These are phyloP conservation scores for Pleurotus pulmonarius DNA, from an alignment of 768 basidiomycete genomes.

Conservation along the genomic window DNA sequence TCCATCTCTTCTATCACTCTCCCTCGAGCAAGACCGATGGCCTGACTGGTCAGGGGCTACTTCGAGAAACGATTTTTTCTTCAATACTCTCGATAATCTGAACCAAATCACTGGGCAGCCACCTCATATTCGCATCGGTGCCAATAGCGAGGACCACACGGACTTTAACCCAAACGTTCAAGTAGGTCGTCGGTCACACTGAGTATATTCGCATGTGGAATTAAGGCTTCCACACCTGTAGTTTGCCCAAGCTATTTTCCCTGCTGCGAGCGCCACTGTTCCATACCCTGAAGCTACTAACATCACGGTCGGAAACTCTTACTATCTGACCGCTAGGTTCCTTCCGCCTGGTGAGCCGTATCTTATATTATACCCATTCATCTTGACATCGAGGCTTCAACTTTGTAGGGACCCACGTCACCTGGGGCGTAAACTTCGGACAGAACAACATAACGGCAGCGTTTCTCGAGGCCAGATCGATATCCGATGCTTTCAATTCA, in stretches of 20 bases:
- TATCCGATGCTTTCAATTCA: constrained; percentile 45
- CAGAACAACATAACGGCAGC: constrained; percentile 45
- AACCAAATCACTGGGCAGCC: constrained; percentile 46
- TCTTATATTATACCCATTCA: background rate
- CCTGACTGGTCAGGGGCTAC: constrained; percentile 59
- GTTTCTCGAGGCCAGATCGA: constrained; percentile 42
- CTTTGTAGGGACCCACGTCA: constrained; percentile 34
- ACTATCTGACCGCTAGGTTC: constrained; percentile 48
- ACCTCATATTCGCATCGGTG: constrained; percentile 59
- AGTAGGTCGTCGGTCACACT: constrained; percentile 21
- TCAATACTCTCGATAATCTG: constrained; percentile 56
- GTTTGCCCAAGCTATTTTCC: constrained; percentile 48
- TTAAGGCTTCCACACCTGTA: constrained; percentile 11
- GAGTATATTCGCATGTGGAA: no score
- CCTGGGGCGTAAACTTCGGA: constrained; percentile 69
- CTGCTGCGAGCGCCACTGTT: constrained; percentile 38
- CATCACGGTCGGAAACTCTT: constrained; percentile 56
- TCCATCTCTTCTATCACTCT: constrained; percentile 55
- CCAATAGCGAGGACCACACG: constrained; percentile 56
- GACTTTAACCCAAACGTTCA: constrained; percentile 45
- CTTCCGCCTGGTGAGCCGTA: constrained; percentile 41
- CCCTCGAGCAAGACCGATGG: constrained; percentile 71
- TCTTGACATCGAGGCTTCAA: background rate
- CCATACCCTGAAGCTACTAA: constrained; percentile 68
- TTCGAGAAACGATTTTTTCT: constrained; percentile 53